Conservation (phyloP, 2,329 filamentous ascomycete species). For the Tolypocladium pustulatum region DNA sequence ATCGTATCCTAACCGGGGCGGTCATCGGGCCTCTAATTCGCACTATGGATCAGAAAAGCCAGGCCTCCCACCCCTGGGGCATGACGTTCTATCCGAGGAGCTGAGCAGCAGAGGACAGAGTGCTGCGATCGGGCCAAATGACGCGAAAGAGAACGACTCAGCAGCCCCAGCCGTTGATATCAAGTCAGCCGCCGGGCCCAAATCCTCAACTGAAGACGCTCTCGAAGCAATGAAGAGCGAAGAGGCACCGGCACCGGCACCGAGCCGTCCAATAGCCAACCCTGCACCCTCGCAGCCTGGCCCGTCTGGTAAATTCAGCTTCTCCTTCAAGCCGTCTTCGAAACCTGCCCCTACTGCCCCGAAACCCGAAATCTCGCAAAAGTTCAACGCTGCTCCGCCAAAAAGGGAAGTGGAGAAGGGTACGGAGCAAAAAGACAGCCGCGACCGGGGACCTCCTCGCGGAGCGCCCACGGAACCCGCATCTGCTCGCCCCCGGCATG, state of each 20-base stretch:
- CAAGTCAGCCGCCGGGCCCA: neutral
- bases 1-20: constrained; percentile 40
- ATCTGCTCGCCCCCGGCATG: constrained; percentile 31
- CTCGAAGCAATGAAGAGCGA: neutral
- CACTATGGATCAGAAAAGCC: constrained; percentile 52
- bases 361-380: constrained; percentile 56
- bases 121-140: constrained; percentile 4
- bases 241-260: neutral
- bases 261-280: constrained; percentile 19
- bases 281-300: constrained; percentile 37
- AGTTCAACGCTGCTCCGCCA: constrained; percentile 53
- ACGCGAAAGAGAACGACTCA: constrained; percentile 6
- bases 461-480: constrained; percentile 44
- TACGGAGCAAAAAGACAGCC: constrained; percentile 12
- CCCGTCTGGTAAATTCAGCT: constrained; percentile 68
- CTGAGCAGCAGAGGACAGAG: constrained; percentile 9
- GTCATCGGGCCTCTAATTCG: constrained; percentile 48
- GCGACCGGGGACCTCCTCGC: constrained; percentile 36
- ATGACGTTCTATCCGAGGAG: constrained; percentile 6
- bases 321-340: constrained; percentile 73
- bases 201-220: neutral
- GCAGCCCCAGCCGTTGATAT: constrained; percentile 8
- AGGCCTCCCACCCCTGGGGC: constrained; percentile 9
- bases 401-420: constrained; percentile 29
- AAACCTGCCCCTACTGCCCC: constrained; percentile 46